Percentiles rank a stretch among this genome's conserved stretches.
phyloP scores from a whole-genome alignment of 805 yeast species.

The Metschnikowia santaceciliae region DNA sequence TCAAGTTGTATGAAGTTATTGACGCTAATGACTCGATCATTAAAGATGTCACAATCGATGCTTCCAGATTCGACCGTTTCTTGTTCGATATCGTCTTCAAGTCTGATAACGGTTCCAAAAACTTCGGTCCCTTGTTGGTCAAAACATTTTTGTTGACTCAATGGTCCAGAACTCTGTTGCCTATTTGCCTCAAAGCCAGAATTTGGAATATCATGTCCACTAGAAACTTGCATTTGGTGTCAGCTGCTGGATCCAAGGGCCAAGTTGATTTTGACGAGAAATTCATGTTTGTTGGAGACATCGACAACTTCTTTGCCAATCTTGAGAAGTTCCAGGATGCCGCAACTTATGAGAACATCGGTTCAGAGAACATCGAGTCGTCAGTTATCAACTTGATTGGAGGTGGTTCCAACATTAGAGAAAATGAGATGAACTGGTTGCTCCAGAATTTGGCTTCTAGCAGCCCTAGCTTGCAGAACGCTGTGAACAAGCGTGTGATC shows the following conservation, averaged over 20 bases:
- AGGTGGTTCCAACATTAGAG: conserved; percentile 15
- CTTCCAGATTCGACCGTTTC: conserved; percentile 21
- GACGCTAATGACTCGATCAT: conserved; percentile 15
- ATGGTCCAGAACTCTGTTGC: conserved; percentile 38
- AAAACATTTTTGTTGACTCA: conserved; percentile 67
- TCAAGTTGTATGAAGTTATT: conserved; percentile 29
- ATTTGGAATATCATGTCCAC: conserved; percentile 30
- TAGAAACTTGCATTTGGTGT: conserved; percentile 12
- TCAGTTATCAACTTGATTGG: conserved; percentile 58
- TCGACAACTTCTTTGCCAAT: conserved; percentile 25
- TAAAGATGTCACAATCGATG: conserved; percentile 29
- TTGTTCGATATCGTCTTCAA: conserved; percentile 35
- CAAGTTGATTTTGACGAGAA: conserved; percentile 30
- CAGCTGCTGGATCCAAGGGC: not conserved
- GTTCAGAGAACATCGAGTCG: conserved; percentile 51
- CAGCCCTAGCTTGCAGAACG: conserved; percentile 29
- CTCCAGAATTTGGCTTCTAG: conserved; percentile 40
- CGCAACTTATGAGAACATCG: conserved; percentile 41
- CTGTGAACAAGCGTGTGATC: conserved; percentile 50
- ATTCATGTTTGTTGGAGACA: conserved; percentile 30
- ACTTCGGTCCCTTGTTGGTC: conserved; percentile 51
- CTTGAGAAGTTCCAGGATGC: conserved; percentile 43
- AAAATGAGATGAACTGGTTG: conserved; percentile 57
- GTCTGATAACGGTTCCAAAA: conserved; percentile 45
- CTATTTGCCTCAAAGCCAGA: conserved; percentile 48